Evolutionary conservation across 306 rosid genomes (phyloP).

Genomic region (Abrus precatorius): DNA sequence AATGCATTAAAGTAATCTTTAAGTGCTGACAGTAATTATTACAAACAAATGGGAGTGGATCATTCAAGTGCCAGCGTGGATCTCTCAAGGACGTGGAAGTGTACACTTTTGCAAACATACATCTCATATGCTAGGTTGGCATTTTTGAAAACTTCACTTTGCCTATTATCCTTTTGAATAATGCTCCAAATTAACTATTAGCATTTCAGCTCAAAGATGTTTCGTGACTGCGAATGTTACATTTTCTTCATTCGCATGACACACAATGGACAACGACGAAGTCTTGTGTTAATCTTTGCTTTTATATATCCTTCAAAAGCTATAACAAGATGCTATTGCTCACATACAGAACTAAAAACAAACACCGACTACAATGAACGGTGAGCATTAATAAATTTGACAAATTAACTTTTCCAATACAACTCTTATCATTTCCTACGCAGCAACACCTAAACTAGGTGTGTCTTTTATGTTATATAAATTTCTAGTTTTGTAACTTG

Average conservation of each 20-base stretch:
- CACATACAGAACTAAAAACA: slow-evolving; percentile 1
- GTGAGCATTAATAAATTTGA: background rate
- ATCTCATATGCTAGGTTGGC: background rate
- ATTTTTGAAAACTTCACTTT: background rate
- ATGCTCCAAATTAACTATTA: background rate
- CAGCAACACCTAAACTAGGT: background rate
- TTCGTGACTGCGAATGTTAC: background rate
- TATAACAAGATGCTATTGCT: background rate
- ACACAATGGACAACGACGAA: background rate
- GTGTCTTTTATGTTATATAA: background rate
- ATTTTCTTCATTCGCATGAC: background rate
- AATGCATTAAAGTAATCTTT: too few relatives aligned
- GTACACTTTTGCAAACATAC: background rate
- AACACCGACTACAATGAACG: background rate
- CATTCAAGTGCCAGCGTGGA: background rate
- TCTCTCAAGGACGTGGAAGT: background rate
- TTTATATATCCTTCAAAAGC: background rate
- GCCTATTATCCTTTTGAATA: background rate
- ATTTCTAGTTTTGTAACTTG: background rate
- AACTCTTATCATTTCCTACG: background rate
- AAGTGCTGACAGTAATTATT: too few relatives aligned
- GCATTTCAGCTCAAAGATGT: background rate
- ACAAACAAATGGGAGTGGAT: background rate
- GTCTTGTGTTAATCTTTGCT: slow-evolving; percentile 2
- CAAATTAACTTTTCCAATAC: background rate